Evolutionary conservation across 1,139 yeast genomes (phyloP), one percentile per base, ranked within the genome.

Genomic region (Nakaseomyces nivariensis): DNA sequence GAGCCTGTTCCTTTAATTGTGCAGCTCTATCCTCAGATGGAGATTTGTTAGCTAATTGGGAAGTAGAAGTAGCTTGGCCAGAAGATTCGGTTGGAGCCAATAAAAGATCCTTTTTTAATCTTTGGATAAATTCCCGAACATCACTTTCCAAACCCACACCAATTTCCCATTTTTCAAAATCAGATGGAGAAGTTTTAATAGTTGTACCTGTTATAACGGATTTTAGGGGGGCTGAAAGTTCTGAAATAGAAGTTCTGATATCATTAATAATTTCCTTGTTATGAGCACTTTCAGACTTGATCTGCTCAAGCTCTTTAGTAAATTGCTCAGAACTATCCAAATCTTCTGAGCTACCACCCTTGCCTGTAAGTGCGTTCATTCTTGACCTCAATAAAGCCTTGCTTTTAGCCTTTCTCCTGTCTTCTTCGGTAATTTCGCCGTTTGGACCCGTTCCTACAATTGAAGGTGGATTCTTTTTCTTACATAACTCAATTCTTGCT

Each of bases 361-460:
- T 81, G 1, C 97, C 97, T 0, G 97, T 89, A 57, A 92, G 73
- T 7, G 92, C 87, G 24, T 96, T 95, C 95, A 90, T 88, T 56
- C 95, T 75, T 43, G 90, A 85, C 56, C 82, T 82, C 56, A 90
- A 72, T 51, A 81, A 69, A 47, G 92, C 92, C 61, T 85, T 83
- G 43, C 87, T 81, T 58, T 78, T 82, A 47, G 89, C 92, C 60
- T 85, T 85, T 52, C 85, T 76, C 52, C 85, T 76, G 62, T 90
- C 97, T 13, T 79, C 70, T 37, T 87, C 96, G 4, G 96, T 87
- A 8, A 88, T 76, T 55, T 81, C 79, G 13, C 96, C 97, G 60
- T 83, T 79, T 37, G 89, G 83, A 1, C 96, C 97, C 11, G 94
- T 79, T 1, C 96, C 97, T 26, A 75, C 73, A 48, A 88, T 75